A percentile compares a stretch with the other conserved stretches of the same genome.
Evolutionary conservation across 176 grass and related monocot species (phyloP).

Genomic region (Dactylis glomerata): DNA sequence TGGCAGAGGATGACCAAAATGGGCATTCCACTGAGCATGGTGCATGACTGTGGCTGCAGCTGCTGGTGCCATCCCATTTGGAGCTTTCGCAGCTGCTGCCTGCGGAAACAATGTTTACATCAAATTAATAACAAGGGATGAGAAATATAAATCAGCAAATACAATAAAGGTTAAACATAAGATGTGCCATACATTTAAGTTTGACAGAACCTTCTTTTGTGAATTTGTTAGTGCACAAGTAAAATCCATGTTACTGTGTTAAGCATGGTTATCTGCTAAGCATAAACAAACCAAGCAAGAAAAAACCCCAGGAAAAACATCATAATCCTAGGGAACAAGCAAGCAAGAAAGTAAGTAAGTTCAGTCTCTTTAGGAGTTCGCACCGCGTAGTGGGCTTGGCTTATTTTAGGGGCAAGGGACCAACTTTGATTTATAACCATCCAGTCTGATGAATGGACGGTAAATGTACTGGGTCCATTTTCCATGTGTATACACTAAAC

Average conservation of each 20-base stretch:
- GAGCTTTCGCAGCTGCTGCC: constrained; percentile 36
- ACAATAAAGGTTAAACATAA: constrained; percentile 15
- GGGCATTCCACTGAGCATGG: constrained; percentile 40
- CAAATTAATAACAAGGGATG: neutral
- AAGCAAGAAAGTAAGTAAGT: no score
- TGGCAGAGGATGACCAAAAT: constrained; percentile 31
- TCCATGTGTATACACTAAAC: neutral
- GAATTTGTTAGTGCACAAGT: neutral
- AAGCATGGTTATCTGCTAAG: neutral
- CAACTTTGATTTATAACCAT: neutral
- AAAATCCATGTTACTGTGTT: neutral
- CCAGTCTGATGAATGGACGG: neutral
- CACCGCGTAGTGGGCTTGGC: no score
- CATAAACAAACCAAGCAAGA: neutral
- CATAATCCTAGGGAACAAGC: neutral
- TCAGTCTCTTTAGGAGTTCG: no score
- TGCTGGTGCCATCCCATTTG: constrained; percentile 31
- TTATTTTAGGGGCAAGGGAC: neutral
- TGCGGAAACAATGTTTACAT: neutral
- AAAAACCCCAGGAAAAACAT: neutral
- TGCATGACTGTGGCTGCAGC: constrained; percentile 18
- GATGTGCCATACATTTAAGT: neutral
- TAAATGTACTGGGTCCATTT: neutral
- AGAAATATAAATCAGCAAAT: constrained; percentile 3
- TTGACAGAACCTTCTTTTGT: neutral